Evolutionary conservation across 768 basidiomycete genomes (phyloP), one percentile per base, ranked within the genome.

Genomic region (Pleurotus platypus): DNA sequence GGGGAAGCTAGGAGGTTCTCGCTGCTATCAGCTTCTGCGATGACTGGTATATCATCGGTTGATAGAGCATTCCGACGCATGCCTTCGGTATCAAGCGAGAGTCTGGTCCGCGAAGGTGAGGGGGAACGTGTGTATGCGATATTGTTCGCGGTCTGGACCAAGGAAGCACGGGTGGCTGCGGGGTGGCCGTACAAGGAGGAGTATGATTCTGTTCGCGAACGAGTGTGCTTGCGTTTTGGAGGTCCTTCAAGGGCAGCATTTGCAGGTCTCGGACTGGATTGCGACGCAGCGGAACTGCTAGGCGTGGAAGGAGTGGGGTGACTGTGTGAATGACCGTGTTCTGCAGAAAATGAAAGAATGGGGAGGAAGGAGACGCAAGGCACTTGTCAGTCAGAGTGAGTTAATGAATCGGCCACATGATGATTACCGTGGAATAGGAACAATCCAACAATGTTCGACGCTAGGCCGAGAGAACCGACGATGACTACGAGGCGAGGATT

Each of bases 391-490:
- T 54, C 51, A 42, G 51, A 18, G 24, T 18, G 24, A 54, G 51
- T 39, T 46, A 40, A 43, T 46, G 27, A 46, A 49, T 51, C 35
- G 9, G 55, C 35, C 35, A 63, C 26, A 55, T 0, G 6, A 16
- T 16, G 48, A 84, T 61, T 62, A 92, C 95, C 97, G 64, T 95
- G 94, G 79, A 98, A 98, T 49, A 99, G 75, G 77, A 96, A 90
- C 37, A 99, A 72, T 7, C 97, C 97, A 46, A 98, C 81, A 24
- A 98, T 79, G 65, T 99, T 99, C 22, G 94, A 97, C 0, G 88
- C 83, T 11, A 99, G 75, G 37, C 97, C 97, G 11, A 94, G 77
- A 22, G 83, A 83, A 5, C 97, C 97, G 22, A 99, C 97, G 18
- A 95, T 72, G 7, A 98, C 92, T 30, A 99, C 82, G 12, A 99